Conservation (phyloP, 169 alveolate genomes). For the Plasmodium yoelii region DNA sequence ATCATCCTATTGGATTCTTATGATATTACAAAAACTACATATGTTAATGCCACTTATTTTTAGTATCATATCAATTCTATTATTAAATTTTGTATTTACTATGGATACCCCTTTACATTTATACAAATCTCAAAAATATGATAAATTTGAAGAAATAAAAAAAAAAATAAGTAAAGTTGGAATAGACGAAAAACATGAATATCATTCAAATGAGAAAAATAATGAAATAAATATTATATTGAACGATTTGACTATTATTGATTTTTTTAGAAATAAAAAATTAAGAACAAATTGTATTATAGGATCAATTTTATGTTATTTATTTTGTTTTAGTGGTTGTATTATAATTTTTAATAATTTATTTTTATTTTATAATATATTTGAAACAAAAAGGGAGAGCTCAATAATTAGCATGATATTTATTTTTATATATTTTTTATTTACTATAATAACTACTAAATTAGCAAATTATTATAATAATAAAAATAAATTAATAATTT, state of each 20-base stretch:
- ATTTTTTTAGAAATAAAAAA: conserved; percentile 14
- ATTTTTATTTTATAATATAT: conserved; percentile 18
- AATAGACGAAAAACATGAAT: conserved; percentile 40
- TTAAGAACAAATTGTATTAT: conserved; percentile 21
- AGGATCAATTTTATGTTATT: conserved; percentile 22
- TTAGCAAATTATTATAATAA: conserved; percentile 9
- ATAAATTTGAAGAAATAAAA: conserved; percentile 35
- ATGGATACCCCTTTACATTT: conserved; percentile 68
- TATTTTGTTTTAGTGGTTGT: conserved; percentile 38
- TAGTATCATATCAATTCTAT: conserved; percentile 23
- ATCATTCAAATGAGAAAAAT: conserved; percentile 15
- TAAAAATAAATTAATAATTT: conserved; percentile 1
- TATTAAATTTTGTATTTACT: conserved; percentile 20
- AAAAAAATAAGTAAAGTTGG: conserved; percentile 7
- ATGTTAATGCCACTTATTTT: conserved; percentile 18
- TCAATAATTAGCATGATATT: conserved; percentile 15
- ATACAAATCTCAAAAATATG: conserved; percentile 40
- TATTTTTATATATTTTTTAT: conserved; percentile 17
- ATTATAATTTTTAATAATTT: conserved; percentile 19
- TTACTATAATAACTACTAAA: conserved; percentile 4
- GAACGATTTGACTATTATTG: conserved; percentile 21
- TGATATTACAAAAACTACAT: conserved; percentile 30
- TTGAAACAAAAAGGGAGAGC: conserved; percentile 12
- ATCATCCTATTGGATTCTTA: not conserved
- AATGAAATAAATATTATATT: conserved; percentile 23